phyloP scores from a whole-genome alignment of 2,329 filamentous ascomycete genomes.

The Penicillium sp. region DNA sequence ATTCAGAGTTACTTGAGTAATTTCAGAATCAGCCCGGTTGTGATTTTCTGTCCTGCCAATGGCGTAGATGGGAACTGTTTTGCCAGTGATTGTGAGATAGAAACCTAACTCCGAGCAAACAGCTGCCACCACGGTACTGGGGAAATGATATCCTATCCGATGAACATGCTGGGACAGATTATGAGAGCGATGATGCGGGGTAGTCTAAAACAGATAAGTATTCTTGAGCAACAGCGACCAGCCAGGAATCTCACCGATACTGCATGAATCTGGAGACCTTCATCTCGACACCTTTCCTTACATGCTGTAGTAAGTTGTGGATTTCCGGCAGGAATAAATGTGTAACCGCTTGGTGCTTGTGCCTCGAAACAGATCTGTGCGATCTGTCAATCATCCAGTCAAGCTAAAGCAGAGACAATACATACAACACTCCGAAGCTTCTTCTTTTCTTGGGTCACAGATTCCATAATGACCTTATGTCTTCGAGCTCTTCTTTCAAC shows the following conservation, averaged over 20 bases:
- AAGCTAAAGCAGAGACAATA: conserved; percentile 14
- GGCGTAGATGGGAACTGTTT: conserved; percentile 41
- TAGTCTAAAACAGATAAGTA: conserved; percentile 43
- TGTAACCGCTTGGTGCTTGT: conserved; percentile 59
- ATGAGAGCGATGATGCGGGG: conserved; percentile 50
- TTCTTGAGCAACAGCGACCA: conserved; percentile 13
- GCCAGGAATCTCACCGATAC: conserved; percentile 55
- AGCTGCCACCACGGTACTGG: conserved; percentile 57
- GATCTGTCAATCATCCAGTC: conserved; percentile 33
- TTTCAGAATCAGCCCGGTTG: conserved; percentile 31
- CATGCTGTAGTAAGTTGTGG: conserved; percentile 59
- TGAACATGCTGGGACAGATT: conserved; percentile 61
- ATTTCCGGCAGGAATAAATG: conserved; percentile 60
- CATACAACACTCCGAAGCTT: conserved; percentile 56
- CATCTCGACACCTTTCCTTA: conserved; percentile 59
- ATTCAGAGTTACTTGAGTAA: conserved; percentile 50
- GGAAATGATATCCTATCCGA: conserved; percentile 64
- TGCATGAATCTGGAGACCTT: conserved; percentile 55
- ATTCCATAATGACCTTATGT: conserved; percentile 60
- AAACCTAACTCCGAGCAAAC: conserved; percentile 53
- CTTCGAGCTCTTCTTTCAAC: conserved; percentile 39
- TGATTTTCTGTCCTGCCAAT: conserved; percentile 26
- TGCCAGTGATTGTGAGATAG: conserved; percentile 49
- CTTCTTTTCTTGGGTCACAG: conserved; percentile 59
- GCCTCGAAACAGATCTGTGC: conserved; percentile 55